Evolutionary conservation across 2,329 filamentous ascomycete species (phyloP).

Genomic region (Claviceps paspali): DNA sequence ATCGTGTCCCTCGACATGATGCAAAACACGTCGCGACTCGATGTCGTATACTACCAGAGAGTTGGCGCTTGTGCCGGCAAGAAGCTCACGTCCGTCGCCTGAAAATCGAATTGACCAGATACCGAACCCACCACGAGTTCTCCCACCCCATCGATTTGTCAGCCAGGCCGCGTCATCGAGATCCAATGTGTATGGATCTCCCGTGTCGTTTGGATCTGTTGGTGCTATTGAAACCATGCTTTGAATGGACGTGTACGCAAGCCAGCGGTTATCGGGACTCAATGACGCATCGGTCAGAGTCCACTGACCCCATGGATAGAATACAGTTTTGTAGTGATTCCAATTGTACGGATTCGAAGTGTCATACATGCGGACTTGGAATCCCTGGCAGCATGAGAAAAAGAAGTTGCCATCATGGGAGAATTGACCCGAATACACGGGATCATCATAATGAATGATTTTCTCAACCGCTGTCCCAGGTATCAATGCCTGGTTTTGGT

Average conservation of each 20-base stretch:
- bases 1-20: conserved; percentile 62
- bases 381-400: conserved; percentile 82
- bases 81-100: conserved; percentile 77
- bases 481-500: conserved; percentile 46
- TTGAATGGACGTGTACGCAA: conserved; percentile 84
- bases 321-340: conserved; percentile 86
- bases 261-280: conserved; percentile 78
- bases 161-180: conserved; percentile 26
- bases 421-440: conserved; percentile 92
- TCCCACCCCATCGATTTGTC: conserved; percentile 13
- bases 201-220: conserved; percentile 69
- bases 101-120: conserved; percentile 92
- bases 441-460: conserved; percentile 72
- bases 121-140: conserved; percentile 28
- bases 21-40: conserved; percentile 58
- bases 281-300: conserved; percentile 88
- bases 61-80: conserved; percentile 69
- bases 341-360: conserved; percentile 90
- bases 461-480: conserved; percentile 66
- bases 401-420: conserved; percentile 97
- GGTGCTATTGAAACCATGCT: conserved; percentile 72
- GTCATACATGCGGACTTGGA: conserved; percentile 92
- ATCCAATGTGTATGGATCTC: conserved; percentile 68
- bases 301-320: conserved; percentile 81
- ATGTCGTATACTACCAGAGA: conserved; percentile 87